Conservation (phyloP, 345 rosid genomes). For the Eutrema japonicum region DNA sequence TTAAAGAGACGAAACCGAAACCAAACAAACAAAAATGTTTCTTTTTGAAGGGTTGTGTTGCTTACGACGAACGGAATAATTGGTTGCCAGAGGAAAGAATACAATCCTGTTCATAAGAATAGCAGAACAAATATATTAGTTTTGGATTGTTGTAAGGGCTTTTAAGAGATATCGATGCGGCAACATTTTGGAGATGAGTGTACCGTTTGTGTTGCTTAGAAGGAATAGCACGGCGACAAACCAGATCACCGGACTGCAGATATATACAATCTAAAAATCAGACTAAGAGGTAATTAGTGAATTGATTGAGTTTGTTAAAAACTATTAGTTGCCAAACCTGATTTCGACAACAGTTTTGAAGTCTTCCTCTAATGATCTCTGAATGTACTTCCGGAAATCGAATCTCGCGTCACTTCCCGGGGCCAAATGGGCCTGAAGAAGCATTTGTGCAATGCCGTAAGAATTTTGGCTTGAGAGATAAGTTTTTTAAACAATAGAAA, state of each 20-base stretch:
- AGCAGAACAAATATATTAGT: conserved; percentile 1
- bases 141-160: background rate
- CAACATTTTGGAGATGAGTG: conserved; percentile 19
- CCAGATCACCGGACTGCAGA: conserved; percentile 88
- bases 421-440: conserved; percentile 81
- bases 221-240: conserved; percentile 74
- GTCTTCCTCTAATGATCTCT: conserved; percentile 88
- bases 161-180: background rate
- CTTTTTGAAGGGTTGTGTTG: background rate
- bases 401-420: conserved; percentile 69
- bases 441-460: background rate
- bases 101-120: conserved; percentile 62
- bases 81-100: conserved; percentile 80
- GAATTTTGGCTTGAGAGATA: background rate
- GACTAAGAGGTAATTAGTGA: background rate
- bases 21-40: background rate
- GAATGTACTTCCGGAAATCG: conserved; percentile 81
- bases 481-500: background rate
- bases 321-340: conserved; percentile 46
- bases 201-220: conserved; percentile 72
- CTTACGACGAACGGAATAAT: conserved; percentile 87
- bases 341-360: conserved; percentile 89
- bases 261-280: background rate
- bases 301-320: background rate
- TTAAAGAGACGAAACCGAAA: background rate